These are phyloP conservation scores for Oryza longistaminata DNA, from an alignment of 176 grass and related monocot genomes.

Conservation along the genomic window DNA sequence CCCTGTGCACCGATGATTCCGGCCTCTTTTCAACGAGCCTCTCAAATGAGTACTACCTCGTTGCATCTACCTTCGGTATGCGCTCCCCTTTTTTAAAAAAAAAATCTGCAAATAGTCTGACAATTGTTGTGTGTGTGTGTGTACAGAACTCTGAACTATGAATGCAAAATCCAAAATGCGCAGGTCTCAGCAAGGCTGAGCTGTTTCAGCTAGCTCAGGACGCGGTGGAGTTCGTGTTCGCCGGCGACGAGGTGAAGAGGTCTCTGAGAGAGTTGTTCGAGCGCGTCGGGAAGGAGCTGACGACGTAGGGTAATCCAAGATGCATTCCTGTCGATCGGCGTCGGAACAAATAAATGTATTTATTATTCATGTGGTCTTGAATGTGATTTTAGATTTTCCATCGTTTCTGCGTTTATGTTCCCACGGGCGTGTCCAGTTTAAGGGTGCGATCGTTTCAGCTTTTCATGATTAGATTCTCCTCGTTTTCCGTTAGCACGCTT, in stretches of 20 bases:
- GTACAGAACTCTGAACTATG: background rate
- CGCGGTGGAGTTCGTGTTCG: constrained; percentile 61
- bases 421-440: background rate
- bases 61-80: constrained; percentile 66
- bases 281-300: constrained; percentile 42
- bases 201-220: constrained; percentile 66
- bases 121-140: background rate
- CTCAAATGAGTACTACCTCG: constrained; percentile 76
- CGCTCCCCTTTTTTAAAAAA: background rate
- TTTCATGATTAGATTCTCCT: no score
- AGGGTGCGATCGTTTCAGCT: no score
- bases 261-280: constrained; percentile 55
- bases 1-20: constrained; percentile 83
- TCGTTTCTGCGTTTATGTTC: background rate
- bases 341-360: background rate
- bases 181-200: constrained; percentile 74
- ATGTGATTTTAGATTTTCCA: background rate
- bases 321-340: background rate
- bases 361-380: background rate
- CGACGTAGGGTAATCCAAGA: background rate
- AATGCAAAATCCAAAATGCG: background rate
- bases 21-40: constrained; percentile 84
- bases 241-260: constrained; percentile 62
- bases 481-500: no score
- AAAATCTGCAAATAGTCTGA: background rate